Evolutionary conservation across 345 rosid genomes (phyloP).

Genomic region (Conringia planisiliqua): DNA sequence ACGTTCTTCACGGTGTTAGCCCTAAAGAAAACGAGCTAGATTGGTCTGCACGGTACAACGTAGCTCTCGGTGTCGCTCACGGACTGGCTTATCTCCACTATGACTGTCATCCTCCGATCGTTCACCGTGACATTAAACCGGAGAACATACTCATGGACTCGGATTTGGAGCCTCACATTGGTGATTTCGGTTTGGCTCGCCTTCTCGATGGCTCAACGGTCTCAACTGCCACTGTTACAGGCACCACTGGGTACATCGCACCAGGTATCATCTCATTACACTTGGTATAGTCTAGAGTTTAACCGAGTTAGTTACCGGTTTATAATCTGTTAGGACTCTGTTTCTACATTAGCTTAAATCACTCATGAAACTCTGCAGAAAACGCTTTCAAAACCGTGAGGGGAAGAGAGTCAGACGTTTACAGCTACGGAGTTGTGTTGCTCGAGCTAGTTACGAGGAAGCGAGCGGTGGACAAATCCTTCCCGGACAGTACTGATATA

Average conservation of each 20-base stretch:
- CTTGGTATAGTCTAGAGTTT: not conserved
- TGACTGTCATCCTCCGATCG: slow-evolving; percentile 66
- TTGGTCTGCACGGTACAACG: slow-evolving; percentile 57
- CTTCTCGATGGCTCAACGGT: slow-evolving; percentile 50
- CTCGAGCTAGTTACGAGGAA: slow-evolving; percentile 58
- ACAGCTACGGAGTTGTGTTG: slow-evolving; percentile 63
- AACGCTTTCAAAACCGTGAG: slow-evolving; percentile 46
- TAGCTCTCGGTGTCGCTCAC: slow-evolving; percentile 66
- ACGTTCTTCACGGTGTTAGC: slow-evolving; percentile 44
- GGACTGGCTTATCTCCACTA: slow-evolving; percentile 80
- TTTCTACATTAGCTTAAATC: not conserved
- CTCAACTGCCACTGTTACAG: slow-evolving; percentile 41
- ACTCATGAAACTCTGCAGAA: slow-evolving; percentile 40
- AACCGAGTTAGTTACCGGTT: slow-evolving; percentile 1
- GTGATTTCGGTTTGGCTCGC: slow-evolving; percentile 81
- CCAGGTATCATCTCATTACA: slow-evolving; percentile 47
- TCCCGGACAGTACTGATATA: slow-evolving; percentile 35
- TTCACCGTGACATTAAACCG: slow-evolving; percentile 82
- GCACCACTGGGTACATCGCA: slow-evolving; percentile 77
- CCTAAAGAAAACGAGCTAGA: slow-evolving; percentile 31
- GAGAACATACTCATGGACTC: slow-evolving; percentile 68
- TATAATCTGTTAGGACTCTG: not conserved
- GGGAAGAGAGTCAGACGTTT: slow-evolving; percentile 63
- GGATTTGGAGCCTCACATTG: slow-evolving; percentile 71
- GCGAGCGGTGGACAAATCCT: slow-evolving; percentile 45